Percentiles rank a stretch among this genome's conserved stretches.
Conservation (phyloP, 2,329 filamentous ascomycete genomes). For the Ophiostoma sp. region DNA sequence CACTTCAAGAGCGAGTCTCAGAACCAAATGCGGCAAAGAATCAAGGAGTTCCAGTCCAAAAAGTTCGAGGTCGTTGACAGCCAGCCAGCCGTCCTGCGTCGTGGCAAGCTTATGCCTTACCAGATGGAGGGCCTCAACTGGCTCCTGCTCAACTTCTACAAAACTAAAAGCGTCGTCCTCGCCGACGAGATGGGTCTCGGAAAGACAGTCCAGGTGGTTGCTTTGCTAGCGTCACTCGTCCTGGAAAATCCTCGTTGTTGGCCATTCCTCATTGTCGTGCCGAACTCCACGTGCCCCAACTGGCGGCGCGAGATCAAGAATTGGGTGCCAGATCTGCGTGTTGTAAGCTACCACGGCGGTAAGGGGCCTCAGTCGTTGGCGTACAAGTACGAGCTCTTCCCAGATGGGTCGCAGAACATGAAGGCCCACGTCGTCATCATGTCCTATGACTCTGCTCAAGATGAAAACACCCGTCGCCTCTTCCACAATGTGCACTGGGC, state of each 20-base stretch:
- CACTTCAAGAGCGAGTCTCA: constrained; percentile 58
- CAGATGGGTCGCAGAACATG: constrained; percentile 57
- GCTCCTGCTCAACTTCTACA: constrained; percentile 86
- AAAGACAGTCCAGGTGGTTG: constrained; percentile 91
- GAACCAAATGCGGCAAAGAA: constrained; percentile 57
- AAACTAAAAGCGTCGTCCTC: constrained; percentile 76
- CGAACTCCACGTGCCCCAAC: constrained; percentile 93
- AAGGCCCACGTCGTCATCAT: constrained; percentile 89
- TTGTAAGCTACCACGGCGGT: constrained; percentile 89
- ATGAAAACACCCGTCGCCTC: constrained; percentile 59
- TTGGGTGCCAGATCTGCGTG: constrained; percentile 79
- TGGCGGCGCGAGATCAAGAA: constrained; percentile 95
- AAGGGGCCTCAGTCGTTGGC: constrained; percentile 68
- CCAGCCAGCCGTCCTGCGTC: constrained; percentile 68
- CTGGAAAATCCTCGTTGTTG: constrained; percentile 67
- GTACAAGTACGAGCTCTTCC: constrained; percentile 80
- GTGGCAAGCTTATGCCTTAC: constrained; percentile 79
- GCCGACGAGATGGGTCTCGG: constrained; percentile 98
- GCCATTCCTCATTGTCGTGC: constrained; percentile 89
- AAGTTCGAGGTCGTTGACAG: constrained; percentile 63
- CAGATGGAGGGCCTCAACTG: constrained; percentile 92
- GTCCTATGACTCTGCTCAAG: constrained; percentile 84
- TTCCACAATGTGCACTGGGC: constrained; percentile 75
- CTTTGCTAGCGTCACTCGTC: constrained; percentile 68
- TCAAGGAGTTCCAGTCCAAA: constrained; percentile 59